These are phyloP conservation scores for Durusdinium trenchii DNA, from an alignment of 73 alveolate species.

Conservation along the genomic window DNA sequence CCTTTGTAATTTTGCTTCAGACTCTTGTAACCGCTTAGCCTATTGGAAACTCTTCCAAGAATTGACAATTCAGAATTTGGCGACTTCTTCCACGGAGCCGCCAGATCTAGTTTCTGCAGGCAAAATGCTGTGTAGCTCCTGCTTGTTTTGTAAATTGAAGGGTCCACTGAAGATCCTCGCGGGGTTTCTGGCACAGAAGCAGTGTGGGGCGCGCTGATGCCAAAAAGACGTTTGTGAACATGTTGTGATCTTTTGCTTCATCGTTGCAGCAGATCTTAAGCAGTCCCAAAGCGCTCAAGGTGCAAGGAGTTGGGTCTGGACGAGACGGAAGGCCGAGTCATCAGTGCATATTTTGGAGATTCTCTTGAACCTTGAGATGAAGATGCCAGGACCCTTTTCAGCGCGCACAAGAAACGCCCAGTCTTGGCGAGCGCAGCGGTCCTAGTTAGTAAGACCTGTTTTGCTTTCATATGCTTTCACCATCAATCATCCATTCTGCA, in stretches of 20 bases:
- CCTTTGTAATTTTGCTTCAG: too few species aligned
- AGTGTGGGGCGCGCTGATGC: constrained; percentile 36
- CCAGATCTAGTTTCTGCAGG: too few species aligned
- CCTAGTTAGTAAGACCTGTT: not conserved
- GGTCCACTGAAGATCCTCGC: too few species aligned
- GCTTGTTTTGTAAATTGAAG: too few species aligned
- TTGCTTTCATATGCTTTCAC: too few species aligned
- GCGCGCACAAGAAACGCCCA: constrained; percentile 81
- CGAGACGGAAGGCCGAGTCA: constrained; percentile 48
- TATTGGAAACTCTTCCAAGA: too few species aligned
- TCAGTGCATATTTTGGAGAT: not conserved
- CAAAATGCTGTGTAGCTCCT: too few species aligned
- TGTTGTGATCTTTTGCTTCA: not conserved
- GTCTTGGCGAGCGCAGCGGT: constrained; percentile 30
- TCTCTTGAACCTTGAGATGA: not conserved
- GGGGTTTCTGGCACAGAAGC: too few species aligned
- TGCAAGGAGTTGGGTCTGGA: constrained; percentile 67
- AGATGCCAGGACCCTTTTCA: constrained; percentile 29
- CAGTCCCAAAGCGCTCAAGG: constrained; percentile 7
- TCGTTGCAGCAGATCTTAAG: not conserved
- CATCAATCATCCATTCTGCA: too few species aligned
- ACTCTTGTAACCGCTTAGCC: too few species aligned
- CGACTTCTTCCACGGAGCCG: too few species aligned
- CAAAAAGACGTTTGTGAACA: not conserved
- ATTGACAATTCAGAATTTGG: too few species aligned